Conservation (phyloP, 2,329 filamentous ascomycete genomes). For the Verticillium isaacii region DNA sequence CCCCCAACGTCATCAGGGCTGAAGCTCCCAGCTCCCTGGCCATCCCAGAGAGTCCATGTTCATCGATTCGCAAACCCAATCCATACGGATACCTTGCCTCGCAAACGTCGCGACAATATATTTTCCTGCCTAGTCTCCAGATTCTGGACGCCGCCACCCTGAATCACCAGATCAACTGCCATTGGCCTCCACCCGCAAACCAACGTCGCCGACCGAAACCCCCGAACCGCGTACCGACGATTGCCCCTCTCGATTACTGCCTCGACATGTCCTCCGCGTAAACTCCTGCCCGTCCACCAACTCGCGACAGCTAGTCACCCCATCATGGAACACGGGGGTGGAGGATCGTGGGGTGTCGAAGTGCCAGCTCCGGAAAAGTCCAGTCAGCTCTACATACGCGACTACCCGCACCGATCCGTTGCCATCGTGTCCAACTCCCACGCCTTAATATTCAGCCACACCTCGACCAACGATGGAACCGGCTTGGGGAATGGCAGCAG, state of each 20-base stretch:
- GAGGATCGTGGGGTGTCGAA: slow-evolving; percentile 39
- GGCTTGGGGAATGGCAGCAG: slow-evolving; percentile 43
- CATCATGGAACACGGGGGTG: slow-evolving; percentile 43
- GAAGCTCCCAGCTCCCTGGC: background rate
- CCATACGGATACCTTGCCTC: background rate
- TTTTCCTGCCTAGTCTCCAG: background rate
- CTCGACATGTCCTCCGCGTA: slow-evolving; percentile 2
- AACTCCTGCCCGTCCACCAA: background rate
- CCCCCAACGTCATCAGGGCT: background rate
- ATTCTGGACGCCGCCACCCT: background rate
- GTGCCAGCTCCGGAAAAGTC: slow-evolving; percentile 52
- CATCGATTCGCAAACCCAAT: background rate
- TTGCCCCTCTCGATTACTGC: background rate
- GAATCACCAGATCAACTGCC: background rate
- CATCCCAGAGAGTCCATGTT: background rate
- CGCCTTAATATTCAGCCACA: slow-evolving; percentile 81
- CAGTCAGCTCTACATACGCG: slow-evolving; percentile 78
- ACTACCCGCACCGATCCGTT: slow-evolving; percentile 82
- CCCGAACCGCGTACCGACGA: background rate
- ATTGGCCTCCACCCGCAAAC: background rate
- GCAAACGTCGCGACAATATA: background rate
- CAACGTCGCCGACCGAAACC: background rate
- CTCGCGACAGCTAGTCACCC: background rate
- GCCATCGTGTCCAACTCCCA: slow-evolving; percentile 76
- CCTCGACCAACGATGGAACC: slow-evolving; percentile 49